phyloP scores from a whole-genome alignment of 2,329 filamentous ascomycete genomes.

The Diaporthe amygdali region DNA sequence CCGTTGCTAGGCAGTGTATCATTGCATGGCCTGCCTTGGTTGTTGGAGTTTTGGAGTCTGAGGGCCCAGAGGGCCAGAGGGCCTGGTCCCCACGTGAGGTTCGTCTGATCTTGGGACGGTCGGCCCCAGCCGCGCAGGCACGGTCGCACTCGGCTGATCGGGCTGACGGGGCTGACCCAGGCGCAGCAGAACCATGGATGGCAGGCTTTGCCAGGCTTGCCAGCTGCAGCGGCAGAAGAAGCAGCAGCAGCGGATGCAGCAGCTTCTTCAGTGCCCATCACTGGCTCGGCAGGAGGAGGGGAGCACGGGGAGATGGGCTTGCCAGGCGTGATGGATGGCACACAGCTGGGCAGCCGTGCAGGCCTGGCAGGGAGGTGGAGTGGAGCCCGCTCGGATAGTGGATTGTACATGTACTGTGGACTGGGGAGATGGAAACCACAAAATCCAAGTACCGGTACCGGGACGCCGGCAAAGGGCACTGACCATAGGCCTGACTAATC shows the following conservation, averaged over 20 bases:
- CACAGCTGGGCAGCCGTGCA: background rate
- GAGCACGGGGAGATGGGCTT: background rate
- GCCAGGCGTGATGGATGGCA: background rate
- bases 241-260: background rate
- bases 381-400: background rate
- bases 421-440: background rate
- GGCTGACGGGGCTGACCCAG: slow-evolving; percentile 14
- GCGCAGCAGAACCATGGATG: background rate
- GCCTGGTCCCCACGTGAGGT: slow-evolving; percentile 9
- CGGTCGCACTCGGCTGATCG: slow-evolving; percentile 11
- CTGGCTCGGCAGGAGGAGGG: background rate
- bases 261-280: background rate
- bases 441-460: background rate
- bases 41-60: background rate
- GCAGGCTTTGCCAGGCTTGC: background rate
- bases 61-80: too few species aligned
- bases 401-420: background rate
- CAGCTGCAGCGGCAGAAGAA: background rate
- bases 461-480: background rate
- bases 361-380: background rate
- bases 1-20: slow-evolving; percentile 1
- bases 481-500: slow-evolving; percentile 6
- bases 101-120: slow-evolving; percentile 12
- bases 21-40: slow-evolving; percentile 5
- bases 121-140: slow-evolving; percentile 12